Percentiles rank a stretch among this genome's conserved stretches.
These are phyloP conservation scores for Effrenium voratum DNA, from an alignment of 73 alveolate species.

Conservation along the genomic window DNA sequence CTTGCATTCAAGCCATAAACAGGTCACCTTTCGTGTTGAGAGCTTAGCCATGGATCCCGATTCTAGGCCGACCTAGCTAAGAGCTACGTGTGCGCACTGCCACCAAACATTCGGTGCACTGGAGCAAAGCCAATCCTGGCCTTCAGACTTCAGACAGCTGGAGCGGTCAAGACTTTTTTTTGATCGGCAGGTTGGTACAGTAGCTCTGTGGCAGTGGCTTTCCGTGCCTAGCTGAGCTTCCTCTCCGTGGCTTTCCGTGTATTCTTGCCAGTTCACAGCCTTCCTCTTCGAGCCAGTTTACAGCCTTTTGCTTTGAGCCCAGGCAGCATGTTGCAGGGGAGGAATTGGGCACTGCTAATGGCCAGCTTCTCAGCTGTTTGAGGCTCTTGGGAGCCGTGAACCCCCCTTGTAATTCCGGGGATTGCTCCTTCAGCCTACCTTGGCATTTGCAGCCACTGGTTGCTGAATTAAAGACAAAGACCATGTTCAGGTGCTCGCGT, in stretches of 20 bases:
- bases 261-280: no score
- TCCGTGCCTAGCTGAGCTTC: no score
- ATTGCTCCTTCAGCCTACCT: neutral
- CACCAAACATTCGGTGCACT: no score
- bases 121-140: no score
- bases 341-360: slow-evolving; percentile 79
- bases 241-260: no score
- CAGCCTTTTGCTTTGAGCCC: neutral
- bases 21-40: neutral
- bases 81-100: no score
- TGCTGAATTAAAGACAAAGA: no score
- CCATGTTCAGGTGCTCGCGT: slow-evolving; percentile 32
- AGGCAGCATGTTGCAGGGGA: slow-evolving; percentile 79
- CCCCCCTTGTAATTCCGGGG: neutral
- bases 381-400: neutral
- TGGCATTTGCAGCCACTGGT: neutral
- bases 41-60: no score
- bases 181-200: slow-evolving; percentile 90
- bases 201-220: slow-evolving; percentile 63
- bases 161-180: no score
- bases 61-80: no score
- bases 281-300: no score
- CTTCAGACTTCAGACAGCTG: no score
- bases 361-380: neutral
- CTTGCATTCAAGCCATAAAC: neutral